These are phyloP conservation scores for Pichia sp. DNA, from an alignment of 1,139 yeast genomes.

Conservation along the genomic window DNA sequence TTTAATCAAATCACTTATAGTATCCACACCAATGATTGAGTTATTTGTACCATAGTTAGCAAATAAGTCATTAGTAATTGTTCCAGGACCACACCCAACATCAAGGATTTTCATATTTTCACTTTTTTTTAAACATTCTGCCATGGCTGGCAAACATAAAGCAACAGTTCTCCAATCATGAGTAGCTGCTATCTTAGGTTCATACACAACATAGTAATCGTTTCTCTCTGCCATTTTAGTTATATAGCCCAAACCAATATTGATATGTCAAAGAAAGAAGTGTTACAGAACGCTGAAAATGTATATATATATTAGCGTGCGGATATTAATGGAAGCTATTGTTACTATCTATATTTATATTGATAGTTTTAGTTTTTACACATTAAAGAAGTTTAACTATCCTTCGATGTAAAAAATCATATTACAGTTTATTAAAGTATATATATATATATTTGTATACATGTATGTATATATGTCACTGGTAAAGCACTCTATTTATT, in stretches of 20 bases:
- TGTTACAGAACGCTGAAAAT: too few relatives aligned
- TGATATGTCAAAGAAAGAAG: too few relatives aligned
- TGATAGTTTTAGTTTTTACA: too few relatives aligned
- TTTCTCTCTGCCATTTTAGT: not conserved
- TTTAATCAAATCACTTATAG: constrained; percentile 1
- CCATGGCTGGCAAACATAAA: not conserved
- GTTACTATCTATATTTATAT: too few relatives aligned
- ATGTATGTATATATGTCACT: not conserved
- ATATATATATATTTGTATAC: too few relatives aligned
- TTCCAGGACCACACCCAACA: constrained; percentile 11
- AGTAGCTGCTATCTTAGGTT: constrained; percentile 3
- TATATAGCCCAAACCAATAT: too few relatives aligned
- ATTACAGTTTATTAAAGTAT: not conserved
- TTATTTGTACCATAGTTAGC: constrained; percentile 3
- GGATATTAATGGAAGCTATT: too few relatives aligned
- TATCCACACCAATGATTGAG: constrained; percentile 5
- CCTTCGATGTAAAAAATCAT: not conserved
- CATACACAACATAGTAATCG: constrained; percentile 17
- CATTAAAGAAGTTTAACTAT: too few relatives aligned
- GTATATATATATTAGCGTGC: too few relatives aligned
- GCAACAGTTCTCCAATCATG: constrained; percentile 4
- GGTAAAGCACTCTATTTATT: not conserved
- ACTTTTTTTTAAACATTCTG: not conserved
- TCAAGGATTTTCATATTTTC: constrained; percentile 3
- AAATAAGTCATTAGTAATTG: constrained; percentile 6